phyloP scores from a whole-genome alignment of 306 rosid genomes.

The Oxytropis ochrocephala region DNA sequence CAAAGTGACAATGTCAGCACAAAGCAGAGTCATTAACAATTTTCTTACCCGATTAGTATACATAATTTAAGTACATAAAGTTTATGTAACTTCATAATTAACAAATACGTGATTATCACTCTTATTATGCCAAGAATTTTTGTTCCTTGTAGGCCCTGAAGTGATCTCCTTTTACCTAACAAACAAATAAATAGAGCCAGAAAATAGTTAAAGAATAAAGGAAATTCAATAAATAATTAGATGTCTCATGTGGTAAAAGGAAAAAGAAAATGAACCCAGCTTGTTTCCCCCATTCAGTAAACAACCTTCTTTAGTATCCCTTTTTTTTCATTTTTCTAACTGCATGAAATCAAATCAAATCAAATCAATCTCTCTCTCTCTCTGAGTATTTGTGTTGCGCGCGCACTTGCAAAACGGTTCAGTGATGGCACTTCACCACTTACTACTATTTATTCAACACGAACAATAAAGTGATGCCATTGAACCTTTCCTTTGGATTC shows the following conservation, averaged over 20 bases:
- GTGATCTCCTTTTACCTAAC: neutral
- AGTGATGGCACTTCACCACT: neutral
- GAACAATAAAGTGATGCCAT: neutral
- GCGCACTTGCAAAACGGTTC: neutral
- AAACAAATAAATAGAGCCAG: neutral
- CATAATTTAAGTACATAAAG: neutral
- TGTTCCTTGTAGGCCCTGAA: neutral
- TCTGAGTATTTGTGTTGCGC: neutral
- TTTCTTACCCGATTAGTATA: too few relatives aligned
- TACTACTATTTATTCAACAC: neutral
- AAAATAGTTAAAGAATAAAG: neutral
- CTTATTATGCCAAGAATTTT: neutral
- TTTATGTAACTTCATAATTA: neutral
- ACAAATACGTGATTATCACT: neutral
- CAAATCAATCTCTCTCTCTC: neutral
- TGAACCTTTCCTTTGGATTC: neutral
- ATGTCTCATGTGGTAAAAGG: neutral
- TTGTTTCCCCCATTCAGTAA: neutral
- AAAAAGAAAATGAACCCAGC: neutral
- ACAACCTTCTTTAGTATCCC: neutral
- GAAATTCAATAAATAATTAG: neutral
- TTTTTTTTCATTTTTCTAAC: neutral
- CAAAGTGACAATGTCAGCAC: conserved; percentile 14
- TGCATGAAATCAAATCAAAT: conserved; percentile 24
- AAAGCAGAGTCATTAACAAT: neutral